A percentile compares a stretch with the other conserved stretches of the same genome.
These are phyloP conservation scores for Excoecaria agallocha DNA, from an alignment of 345 rosid species.

Conservation along the genomic window DNA sequence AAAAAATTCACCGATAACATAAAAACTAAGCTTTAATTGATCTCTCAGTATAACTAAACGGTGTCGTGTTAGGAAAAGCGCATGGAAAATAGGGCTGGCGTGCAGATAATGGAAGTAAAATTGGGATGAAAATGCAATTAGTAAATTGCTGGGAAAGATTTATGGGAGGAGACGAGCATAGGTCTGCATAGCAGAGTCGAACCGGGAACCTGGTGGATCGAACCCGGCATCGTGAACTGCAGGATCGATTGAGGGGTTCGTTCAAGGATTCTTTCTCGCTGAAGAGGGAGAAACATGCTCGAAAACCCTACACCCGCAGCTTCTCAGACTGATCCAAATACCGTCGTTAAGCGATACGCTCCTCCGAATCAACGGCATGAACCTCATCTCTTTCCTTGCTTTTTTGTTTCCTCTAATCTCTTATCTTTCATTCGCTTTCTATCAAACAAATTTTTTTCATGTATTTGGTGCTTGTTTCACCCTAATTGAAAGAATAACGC, in stretches of 20 bases:
- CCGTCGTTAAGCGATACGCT: constrained; percentile 55
- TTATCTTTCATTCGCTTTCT: too few relatives aligned
- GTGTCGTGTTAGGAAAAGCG: neutral
- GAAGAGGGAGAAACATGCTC: constrained; percentile 35
- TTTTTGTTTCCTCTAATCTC: too few relatives aligned
- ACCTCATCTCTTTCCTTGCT: neutral
- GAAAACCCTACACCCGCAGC: constrained; percentile 50
- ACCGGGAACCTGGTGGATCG: constrained; percentile 2
- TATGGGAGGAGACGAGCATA: neutral
- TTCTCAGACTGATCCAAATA: constrained; percentile 37
- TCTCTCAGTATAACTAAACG: neutral
- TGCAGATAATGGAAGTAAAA: neutral
- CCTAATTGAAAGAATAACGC: too few relatives aligned
- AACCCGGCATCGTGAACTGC: neutral
- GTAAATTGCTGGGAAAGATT: neutral
- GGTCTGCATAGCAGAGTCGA: neutral
- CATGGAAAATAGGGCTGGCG: neutral
- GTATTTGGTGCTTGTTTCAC: neutral
- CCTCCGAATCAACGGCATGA: constrained; percentile 66
- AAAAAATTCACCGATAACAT: too few relatives aligned
- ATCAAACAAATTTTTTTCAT: neutral
- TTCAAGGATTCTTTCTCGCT: neutral
- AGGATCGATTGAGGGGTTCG: constrained; percentile 7
- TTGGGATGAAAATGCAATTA: neutral
- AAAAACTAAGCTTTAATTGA: too few relatives aligned